Percentiles rank a stretch among this genome's conserved stretches.
phyloP scores from a whole-genome alignment of 2,329 filamentous ascomycete species.

The Penicillium sp. region DNA sequence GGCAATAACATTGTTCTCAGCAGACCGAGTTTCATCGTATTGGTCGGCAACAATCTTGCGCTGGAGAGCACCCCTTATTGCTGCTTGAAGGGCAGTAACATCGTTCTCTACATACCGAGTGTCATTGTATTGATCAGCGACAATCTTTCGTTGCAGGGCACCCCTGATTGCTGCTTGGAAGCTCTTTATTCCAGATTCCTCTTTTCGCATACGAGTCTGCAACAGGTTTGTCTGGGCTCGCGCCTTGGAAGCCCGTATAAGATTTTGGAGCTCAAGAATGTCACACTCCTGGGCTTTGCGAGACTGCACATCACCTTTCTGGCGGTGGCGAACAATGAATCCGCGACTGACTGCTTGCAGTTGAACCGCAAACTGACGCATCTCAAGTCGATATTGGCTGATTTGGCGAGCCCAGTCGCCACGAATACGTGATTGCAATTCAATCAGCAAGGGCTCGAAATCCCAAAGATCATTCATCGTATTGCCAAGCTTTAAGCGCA shows the following conservation, averaged over 20 bases:
- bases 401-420: conserved; percentile 87
- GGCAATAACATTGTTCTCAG: conserved; percentile 54
- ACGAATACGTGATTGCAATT: conserved; percentile 82
- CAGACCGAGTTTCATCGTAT: conserved; percentile 38
- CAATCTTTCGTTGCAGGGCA: conserved; percentile 42
- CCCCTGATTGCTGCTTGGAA: conserved; percentile 60
- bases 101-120: conserved; percentile 50
- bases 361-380: conserved; percentile 75
- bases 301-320: conserved; percentile 65
- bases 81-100: conserved; percentile 59
- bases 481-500: conserved; percentile 73
- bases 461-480: conserved; percentile 92
- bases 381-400: conserved; percentile 75
- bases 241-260: conserved; percentile 61
- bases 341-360: conserved; percentile 80
- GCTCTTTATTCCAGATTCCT: conserved; percentile 45
- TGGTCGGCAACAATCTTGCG: conserved; percentile 44
- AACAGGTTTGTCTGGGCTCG: conserved; percentile 45
- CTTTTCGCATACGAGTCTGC: conserved; percentile 38
- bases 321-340: conserved; percentile 67
- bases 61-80: conserved; percentile 51
- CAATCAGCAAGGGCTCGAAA: conserved; percentile 71
- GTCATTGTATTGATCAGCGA: conserved; percentile 38
- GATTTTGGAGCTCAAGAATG: conserved; percentile 77
- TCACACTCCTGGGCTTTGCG: conserved; percentile 71